Evolutionary conservation across 1,284 basidiomycete genomes (phyloP).

Genomic region (Boletus calvinii): DNA sequence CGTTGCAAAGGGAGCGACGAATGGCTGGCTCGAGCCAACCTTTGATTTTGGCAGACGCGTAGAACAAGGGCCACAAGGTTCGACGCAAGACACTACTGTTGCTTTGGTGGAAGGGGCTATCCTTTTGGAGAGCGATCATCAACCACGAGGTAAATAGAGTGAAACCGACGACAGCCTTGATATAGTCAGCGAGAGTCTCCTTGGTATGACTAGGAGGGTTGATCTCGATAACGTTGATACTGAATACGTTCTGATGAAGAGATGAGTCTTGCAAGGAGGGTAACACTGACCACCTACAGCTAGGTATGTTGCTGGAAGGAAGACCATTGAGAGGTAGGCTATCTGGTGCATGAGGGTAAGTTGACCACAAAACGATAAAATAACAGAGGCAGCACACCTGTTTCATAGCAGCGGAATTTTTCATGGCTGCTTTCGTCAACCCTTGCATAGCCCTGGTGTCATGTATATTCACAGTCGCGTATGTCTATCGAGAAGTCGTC

Average conservation of each 20-base stretch:
- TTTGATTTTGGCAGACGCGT: background rate
- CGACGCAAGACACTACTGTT: conserved; percentile 7
- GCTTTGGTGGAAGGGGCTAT: conserved; percentile 10
- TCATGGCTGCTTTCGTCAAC: conserved; percentile 43
- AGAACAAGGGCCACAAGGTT: conserved; percentile 23
- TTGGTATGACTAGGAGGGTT: conserved; percentile 1
- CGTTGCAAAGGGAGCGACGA: background rate
- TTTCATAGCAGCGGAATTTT: conserved; percentile 50
- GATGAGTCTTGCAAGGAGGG: conserved; percentile 7
- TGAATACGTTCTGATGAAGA: conserved; percentile 29
- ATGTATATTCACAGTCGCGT: conserved; percentile 46
- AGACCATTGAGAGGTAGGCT: conserved; percentile 29
- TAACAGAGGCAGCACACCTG: conserved; percentile 22
- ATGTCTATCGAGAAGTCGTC: conserved; percentile 36
- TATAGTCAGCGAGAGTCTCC: conserved; percentile 11
- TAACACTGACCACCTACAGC: conserved; percentile 36
- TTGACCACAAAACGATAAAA: background rate
- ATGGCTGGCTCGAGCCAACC: background rate
- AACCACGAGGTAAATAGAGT: conserved; percentile 22
- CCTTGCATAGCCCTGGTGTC: conserved; percentile 44
- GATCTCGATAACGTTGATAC: conserved; percentile 25
- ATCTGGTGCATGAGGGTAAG: conserved; percentile 17
- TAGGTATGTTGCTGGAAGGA: conserved; percentile 28
- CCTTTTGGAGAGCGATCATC: conserved; percentile 12
- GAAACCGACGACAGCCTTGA: conserved; percentile 12